phyloP scores from a whole-genome alignment of 1,284 basidiomycete species.

The Marasmius tenuissimus region DNA sequence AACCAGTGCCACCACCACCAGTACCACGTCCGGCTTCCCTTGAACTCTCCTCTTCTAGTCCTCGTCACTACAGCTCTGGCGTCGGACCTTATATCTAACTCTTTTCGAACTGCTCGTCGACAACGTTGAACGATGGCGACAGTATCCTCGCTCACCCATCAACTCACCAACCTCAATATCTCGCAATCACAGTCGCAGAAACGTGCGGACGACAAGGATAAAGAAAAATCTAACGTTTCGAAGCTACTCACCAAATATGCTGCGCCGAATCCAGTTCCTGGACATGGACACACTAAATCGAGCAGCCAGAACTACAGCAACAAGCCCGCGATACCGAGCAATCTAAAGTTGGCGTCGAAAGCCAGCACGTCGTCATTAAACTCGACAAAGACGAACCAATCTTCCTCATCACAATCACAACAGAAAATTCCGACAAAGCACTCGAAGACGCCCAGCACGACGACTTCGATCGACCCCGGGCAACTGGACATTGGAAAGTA shows the following conservation, averaged over 20 bases:
- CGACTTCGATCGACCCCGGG: conserved; percentile 13
- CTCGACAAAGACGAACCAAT: background rate
- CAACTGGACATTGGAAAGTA: conserved; percentile 79
- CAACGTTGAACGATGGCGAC: no score
- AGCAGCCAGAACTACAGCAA: conserved; percentile 11
- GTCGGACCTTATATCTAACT: no score
- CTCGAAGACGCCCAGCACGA: no score
- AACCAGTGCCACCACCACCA: no score
- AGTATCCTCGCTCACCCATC: conserved; percentile 32
- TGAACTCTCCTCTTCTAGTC: no score
- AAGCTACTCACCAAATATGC: conserved; percentile 70
- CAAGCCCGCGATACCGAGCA: conserved; percentile 14
- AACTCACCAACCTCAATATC: conserved; percentile 36
- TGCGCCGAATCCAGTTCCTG: conserved; percentile 41
- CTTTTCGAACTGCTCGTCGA: no score
- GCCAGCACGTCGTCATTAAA: conserved; percentile 7
- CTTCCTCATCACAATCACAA: background rate
- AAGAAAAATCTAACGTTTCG: conserved; percentile 57
- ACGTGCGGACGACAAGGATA: conserved; percentile 51
- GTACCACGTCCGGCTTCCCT: no score
- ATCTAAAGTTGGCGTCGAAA: conserved; percentile 16
- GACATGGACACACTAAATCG: no score
- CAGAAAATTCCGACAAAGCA: conserved; percentile 15
- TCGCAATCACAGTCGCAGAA: conserved; percentile 34
- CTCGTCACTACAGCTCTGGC: no score